Percentiles rank a stretch among this genome's conserved stretches.
These are phyloP conservation scores for Fusarium palustre DNA, from an alignment of 2,329 filamentous ascomycete genomes.

Conservation along the genomic window DNA sequence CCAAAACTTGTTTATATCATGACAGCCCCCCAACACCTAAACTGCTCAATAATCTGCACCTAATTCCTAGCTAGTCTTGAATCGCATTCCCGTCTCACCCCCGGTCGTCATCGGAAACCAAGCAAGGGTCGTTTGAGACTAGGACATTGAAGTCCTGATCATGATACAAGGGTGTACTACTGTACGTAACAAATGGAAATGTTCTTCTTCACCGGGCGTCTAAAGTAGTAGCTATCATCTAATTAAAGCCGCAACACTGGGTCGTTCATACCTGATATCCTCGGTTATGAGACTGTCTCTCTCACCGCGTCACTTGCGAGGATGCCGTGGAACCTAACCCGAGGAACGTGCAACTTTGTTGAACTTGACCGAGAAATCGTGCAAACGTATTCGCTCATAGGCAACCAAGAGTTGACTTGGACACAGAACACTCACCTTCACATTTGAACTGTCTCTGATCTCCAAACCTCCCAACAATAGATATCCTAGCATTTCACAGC, in stretches of 20 bases:
- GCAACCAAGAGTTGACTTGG: neutral
- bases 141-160: constrained; percentile 41
- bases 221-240: constrained; percentile 1
- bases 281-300: constrained; percentile 37
- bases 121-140: constrained; percentile 32
- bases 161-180: constrained; percentile 26
- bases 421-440: neutral
- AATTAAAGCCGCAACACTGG: constrained; percentile 31
- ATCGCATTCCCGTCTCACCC: constrained; percentile 13
- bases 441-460: constrained; percentile 25
- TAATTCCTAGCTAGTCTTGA: neutral
- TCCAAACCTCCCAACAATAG: constrained; percentile 27
- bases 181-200: constrained; percentile 7
- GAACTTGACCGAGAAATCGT: neutral
- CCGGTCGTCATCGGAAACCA: constrained; percentile 30
- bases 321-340: constrained; percentile 19
- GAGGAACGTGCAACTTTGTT: constrained; percentile 8
- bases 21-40: neutral
- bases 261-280: constrained; percentile 26
- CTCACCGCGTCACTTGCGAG: constrained; percentile 31
- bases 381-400: constrained; percentile 1
- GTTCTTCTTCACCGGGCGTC: constrained; percentile 15
- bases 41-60: neutral
- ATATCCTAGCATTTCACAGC: neutral
- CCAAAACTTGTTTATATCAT: neutral